Evolutionary conservation across 108 stramenopile species (phyloP).

Genomic region (Aurantiochytrium sp.): DNA sequence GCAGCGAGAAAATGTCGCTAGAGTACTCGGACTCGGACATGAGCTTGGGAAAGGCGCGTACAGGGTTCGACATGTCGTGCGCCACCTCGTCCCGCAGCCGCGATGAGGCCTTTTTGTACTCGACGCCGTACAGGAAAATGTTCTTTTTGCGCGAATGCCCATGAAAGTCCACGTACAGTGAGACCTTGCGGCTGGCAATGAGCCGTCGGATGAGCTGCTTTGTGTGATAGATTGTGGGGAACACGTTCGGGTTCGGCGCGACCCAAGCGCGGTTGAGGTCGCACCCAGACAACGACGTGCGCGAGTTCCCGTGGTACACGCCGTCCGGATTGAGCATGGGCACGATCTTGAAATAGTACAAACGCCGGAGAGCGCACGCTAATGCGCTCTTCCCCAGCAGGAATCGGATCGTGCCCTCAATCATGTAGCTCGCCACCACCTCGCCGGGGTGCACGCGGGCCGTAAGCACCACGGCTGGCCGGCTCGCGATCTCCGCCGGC

Average conservation of each 20-base stretch:
- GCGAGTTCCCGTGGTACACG: slow-evolving; percentile 59
- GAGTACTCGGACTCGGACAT: slow-evolving; percentile 5
- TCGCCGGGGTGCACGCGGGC: slow-evolving; percentile 64
- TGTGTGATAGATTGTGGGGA: slow-evolving; percentile 47
- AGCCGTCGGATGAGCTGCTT: slow-evolving; percentile 38
- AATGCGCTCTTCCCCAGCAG: slow-evolving; percentile 30
- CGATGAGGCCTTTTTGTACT: not conserved
- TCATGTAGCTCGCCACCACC: slow-evolving; percentile 56
- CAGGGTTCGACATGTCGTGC: not conserved
- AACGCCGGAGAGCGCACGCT: slow-evolving; percentile 41
- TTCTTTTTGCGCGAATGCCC: slow-evolving; percentile 56
- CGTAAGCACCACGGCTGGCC: slow-evolving; percentile 27
- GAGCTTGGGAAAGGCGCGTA: slow-evolving; percentile 21
- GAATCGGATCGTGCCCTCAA: slow-evolving; percentile 59
- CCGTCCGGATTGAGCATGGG: slow-evolving; percentile 68
- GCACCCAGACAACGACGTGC: slow-evolving; percentile 46
- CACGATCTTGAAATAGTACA: slow-evolving; percentile 58
- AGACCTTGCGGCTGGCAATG: slow-evolving; percentile 34
- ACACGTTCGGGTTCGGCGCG: slow-evolving; percentile 39
- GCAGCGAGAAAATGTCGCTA: slow-evolving; percentile 25
- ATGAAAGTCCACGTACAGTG: slow-evolving; percentile 56
- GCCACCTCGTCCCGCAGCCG: not conserved
- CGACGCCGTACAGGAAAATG: slow-evolving; percentile 53
- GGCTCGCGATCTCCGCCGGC: not conserved
- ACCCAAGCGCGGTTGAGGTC: slow-evolving; percentile 55